Conservation (phyloP, 208 protist species). For the Acanthamoeba culbertsoni region DNA sequence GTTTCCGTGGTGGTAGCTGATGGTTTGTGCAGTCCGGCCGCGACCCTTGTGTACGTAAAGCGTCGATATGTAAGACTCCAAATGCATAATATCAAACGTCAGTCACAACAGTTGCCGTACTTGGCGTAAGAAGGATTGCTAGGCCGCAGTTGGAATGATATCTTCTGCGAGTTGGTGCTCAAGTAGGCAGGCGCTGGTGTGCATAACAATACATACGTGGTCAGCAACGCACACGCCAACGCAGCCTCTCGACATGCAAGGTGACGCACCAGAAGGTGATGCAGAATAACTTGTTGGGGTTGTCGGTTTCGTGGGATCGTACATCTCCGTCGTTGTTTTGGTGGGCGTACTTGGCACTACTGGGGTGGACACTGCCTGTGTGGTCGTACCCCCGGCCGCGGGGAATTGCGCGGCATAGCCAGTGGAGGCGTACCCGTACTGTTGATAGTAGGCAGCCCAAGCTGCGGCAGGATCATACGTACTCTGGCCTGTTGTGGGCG, state of each 20-base stretch:
- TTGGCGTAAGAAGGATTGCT: constrained; percentile 50
- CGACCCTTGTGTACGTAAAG: too few species aligned
- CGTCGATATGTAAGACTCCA: neutral
- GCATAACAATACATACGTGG: neutral
- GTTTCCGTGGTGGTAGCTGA: too few species aligned
- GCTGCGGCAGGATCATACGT: neutral
- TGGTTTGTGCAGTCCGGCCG: too few species aligned
- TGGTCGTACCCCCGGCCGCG: neutral
- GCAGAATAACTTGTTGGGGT: neutral
- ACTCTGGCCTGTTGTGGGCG: neutral
- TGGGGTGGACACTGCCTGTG: neutral
- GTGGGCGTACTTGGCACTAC: neutral
- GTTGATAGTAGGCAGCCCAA: constrained; percentile 10
- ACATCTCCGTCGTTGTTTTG: neutral
- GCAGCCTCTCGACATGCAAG: too few species aligned
- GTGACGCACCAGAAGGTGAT: neutral
- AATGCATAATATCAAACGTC: neutral
- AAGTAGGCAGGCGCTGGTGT: constrained; percentile 17
- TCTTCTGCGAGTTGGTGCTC: neutral
- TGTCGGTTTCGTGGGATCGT: neutral
- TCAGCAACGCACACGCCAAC: too few species aligned
- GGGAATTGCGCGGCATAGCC: neutral
- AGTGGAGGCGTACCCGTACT: neutral
- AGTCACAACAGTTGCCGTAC: neutral
- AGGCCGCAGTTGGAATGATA: constrained; percentile 32